A percentile compares a stretch with the other conserved stretches of the same genome.
Conservation (phyloP, 176 grass and related monocot species). For the Metroxylon sagu region DNA sequence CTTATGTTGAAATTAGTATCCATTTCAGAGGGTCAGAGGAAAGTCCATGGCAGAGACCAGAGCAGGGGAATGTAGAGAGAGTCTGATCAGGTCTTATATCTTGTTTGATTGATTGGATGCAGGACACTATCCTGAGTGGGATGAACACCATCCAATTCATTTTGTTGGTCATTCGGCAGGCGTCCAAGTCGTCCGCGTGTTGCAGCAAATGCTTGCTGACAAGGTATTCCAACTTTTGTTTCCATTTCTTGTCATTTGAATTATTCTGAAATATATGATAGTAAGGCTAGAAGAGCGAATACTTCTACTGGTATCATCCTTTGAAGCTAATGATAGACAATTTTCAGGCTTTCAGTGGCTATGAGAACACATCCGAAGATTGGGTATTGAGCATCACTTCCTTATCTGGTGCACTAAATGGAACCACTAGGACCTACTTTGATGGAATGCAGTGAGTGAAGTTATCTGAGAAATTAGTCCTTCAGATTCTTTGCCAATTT, state of each 20-base stretch:
- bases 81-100: neutral
- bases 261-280: no score
- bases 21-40: no score
- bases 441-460: conserved; percentile 89
- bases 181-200: conserved; percentile 70
- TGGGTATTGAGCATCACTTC: conserved; percentile 95
- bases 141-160: conserved; percentile 73
- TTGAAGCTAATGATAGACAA: no score
- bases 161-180: conserved; percentile 95
- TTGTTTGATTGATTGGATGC: conserved; percentile 17
- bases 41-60: no score
- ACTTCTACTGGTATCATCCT: no score
- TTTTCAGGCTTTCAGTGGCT: conserved; percentile 64
- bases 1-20: no score
- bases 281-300: no score
- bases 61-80: no score
- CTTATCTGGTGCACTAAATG: conserved; percentile 87
- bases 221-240: conserved; percentile 39
- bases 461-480: neutral
- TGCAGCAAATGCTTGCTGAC: conserved; percentile 95
- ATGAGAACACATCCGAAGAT: conserved; percentile 73
- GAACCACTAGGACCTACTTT: conserved; percentile 93
- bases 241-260: no score
- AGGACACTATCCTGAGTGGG: conserved; percentile 90
- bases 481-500: neutral